Conservation (phyloP, 306 rosid genomes). For the Inga laurina region DNA sequence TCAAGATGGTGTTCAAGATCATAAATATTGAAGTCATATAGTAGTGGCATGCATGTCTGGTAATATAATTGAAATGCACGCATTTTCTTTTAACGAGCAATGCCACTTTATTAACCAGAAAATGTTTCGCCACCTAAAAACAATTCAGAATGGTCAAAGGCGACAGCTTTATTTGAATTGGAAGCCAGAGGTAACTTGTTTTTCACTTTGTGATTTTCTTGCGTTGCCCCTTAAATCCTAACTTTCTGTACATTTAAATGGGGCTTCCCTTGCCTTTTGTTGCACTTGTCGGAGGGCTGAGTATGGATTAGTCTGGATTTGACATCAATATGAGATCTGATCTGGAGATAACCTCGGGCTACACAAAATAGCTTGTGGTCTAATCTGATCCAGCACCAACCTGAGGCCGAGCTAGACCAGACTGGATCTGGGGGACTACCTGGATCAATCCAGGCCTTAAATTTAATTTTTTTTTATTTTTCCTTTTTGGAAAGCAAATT, state of each 20-base stretch:
- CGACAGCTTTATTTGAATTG: neutral
- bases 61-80: neutral
- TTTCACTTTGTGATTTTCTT: neutral
- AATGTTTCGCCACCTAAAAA: neutral
- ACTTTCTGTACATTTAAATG: neutral
- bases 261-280: neutral
- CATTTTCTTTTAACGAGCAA: neutral
- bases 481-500: no score
- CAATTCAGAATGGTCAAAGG: neutral
- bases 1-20: no score
- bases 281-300: neutral
- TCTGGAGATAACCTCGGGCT: no score
- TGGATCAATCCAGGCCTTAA: no score
- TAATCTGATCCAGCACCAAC: no score
- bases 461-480: no score
- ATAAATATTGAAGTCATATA: neutral
- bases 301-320: no score
- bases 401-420: no score
- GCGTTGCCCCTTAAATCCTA: neutral
- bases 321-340: no score
- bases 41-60: neutral
- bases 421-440: no score
- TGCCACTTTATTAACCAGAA: neutral
- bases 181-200: neutral
- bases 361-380: no score